Evolutionary conservation across 192 early-diverging fungal species (phyloP).

Genomic region (Kappamyces sp.): DNA sequence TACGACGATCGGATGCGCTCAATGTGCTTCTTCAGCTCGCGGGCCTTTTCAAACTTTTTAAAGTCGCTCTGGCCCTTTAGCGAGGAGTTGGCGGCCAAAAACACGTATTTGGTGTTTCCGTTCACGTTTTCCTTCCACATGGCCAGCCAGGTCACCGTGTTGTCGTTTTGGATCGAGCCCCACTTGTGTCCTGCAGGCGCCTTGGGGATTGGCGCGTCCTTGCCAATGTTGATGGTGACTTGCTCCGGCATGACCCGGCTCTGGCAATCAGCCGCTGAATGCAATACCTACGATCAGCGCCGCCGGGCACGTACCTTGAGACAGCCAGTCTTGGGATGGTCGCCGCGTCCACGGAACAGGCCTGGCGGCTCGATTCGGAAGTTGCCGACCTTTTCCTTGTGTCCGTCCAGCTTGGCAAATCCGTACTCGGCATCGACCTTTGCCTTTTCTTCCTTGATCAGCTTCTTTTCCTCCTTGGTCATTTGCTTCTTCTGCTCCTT

Average conservation of each 20-base stretch:
- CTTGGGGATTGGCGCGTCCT: conserved; percentile 67
- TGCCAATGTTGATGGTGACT: conserved; percentile 87
- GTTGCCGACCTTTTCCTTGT: conserved; percentile 96
- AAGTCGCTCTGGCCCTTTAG: conserved; percentile 93
- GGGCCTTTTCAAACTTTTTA: conserved; percentile 94
- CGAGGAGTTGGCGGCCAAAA: conserved; percentile 86
- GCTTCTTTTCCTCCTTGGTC: conserved; percentile 85
- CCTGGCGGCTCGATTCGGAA: conserved; percentile 95
- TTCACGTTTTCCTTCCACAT: conserved; percentile 99
- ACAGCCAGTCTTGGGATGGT: conserved; percentile 89
- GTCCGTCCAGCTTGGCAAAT: conserved; percentile 71
- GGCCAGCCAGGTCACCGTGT: conserved; percentile 92
- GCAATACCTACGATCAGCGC: neutral
- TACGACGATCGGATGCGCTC: conserved; percentile 74
- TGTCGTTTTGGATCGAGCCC: conserved; percentile 81
- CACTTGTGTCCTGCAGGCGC: conserved; percentile 87
- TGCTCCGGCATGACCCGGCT: conserved; percentile 84
- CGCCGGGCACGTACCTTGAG: conserved; percentile 59
- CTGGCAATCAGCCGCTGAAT: conserved; percentile 28
- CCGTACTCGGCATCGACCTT: conserved; percentile 72
- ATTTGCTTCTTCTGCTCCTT: conserved; percentile 76
- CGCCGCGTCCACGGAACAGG: conserved; percentile 94
- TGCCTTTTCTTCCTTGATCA: conserved; percentile 61
- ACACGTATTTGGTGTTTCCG: conserved; percentile 87
- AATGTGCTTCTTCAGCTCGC: conserved; percentile 76